Percentiles rank a stretch among this genome's conserved stretches.
Conservation (phyloP, 129 eudicot species). For the Solidago caesia region DNA sequence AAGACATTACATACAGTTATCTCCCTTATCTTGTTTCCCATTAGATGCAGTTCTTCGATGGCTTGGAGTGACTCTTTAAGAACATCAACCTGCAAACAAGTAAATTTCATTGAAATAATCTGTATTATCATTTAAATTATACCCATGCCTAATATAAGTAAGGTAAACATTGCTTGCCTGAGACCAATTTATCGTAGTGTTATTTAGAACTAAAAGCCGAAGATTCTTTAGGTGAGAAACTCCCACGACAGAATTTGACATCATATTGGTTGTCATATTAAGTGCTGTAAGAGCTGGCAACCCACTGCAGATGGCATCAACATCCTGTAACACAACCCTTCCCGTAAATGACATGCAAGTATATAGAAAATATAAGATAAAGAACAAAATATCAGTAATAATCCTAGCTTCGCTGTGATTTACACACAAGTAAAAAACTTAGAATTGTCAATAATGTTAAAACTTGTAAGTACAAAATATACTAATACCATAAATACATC, state of each 20-base stretch:
- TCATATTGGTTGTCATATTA: slow-evolving; percentile 60
- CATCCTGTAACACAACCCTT: slow-evolving; percentile 57
- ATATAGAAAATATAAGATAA: background rate
- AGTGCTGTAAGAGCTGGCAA: slow-evolving; percentile 69
- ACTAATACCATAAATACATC: background rate
- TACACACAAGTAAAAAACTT: slow-evolving; percentile 6
- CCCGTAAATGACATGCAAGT: slow-evolving; percentile 12
- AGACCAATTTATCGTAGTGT: slow-evolving; percentile 70
- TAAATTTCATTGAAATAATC: background rate
- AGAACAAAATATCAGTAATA: slow-evolving; percentile 1
- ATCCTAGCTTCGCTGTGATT: slow-evolving; percentile 13
- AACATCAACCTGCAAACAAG: slow-evolving; percentile 62
- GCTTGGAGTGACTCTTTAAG: slow-evolving; percentile 64
- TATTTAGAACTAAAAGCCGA: slow-evolving; percentile 73
- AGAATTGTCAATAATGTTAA: background rate
- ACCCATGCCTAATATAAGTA: slow-evolving; percentile 14
- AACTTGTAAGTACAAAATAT: background rate
- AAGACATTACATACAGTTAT: slow-evolving; percentile 51
- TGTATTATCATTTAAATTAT: background rate
- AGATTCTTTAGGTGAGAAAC: slow-evolving; percentile 55
- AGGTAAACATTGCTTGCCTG: slow-evolving; percentile 44
- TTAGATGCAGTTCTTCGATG: slow-evolving; percentile 89
- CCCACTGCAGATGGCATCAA: slow-evolving; percentile 63
- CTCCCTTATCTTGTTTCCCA: slow-evolving; percentile 66
- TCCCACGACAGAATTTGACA: slow-evolving; percentile 50